Percentiles rank a stretch among this genome's conserved stretches.
Evolutionary conservation across 2,329 filamentous ascomycete species (phyloP).

Genomic region (Boeremia lycopersici): DNA sequence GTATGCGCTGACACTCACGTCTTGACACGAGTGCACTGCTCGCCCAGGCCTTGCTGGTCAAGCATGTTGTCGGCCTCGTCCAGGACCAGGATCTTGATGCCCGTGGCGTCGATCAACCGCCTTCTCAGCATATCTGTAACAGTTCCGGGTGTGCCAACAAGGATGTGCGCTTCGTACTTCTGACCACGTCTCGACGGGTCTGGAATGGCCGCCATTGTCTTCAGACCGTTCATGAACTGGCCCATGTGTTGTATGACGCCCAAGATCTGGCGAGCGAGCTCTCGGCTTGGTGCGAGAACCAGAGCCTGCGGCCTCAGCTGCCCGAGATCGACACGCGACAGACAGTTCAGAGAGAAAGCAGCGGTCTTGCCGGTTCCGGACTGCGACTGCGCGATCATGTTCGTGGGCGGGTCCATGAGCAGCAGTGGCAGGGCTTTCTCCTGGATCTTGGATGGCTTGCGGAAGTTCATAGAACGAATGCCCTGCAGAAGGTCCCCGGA

Average conservation of each 20-base stretch:
- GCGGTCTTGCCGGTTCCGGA: constrained; percentile 98
- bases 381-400: constrained; percentile 98
- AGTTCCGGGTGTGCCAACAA: constrained; percentile 93
- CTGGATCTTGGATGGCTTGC: constrained; percentile 97
- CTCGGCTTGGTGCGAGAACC: constrained; percentile 88
- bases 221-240: constrained; percentile 76
- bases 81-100: constrained; percentile 82
- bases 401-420: constrained; percentile 81
- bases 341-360: constrained; percentile 90
- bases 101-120: constrained; percentile 71
- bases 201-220: constrained; percentile 82
- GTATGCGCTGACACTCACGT: constrained; percentile 58
- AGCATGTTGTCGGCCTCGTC: constrained; percentile 99
- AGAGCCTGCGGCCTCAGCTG: constrained; percentile 80
- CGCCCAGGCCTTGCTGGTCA: constrained; percentile 91
- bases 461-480: constrained; percentile 86
- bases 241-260: constrained; percentile 85
- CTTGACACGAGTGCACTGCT: constrained; percentile 93
- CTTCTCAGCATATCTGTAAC: constrained; percentile 85
- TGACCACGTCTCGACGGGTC: constrained; percentile 72
- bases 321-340: constrained; percentile 80
- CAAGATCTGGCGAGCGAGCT: constrained; percentile 92
- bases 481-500: constrained; percentile 57
- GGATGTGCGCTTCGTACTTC: constrained; percentile 74
- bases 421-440: constrained; percentile 91